phyloP scores from a whole-genome alignment of 148 eudicot species.

The Vaccinium myrtillus region DNA sequence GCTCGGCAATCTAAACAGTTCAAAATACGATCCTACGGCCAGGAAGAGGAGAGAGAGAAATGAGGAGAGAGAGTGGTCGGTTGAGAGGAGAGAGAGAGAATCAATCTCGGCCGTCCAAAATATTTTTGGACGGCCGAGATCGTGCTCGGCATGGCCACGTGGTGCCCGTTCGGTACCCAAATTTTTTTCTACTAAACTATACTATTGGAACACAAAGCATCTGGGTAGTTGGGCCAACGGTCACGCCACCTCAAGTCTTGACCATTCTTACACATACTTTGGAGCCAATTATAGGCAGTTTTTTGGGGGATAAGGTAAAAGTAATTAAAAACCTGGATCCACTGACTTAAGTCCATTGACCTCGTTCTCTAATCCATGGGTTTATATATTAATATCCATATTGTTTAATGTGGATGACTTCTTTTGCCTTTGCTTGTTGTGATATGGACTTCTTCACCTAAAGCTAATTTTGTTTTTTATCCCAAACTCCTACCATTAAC shows the following conservation, averaged over 20 bases:
- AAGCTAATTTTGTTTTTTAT: background rate
- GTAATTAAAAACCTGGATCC: background rate
- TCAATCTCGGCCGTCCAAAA: too few relatives aligned
- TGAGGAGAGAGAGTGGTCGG: too few relatives aligned
- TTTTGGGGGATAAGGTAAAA: background rate
- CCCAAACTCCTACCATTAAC: background rate
- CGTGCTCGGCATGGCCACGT: too few relatives aligned
- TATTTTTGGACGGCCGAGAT: too few relatives aligned
- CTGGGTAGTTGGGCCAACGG: conserved; percentile 2
- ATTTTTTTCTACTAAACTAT: background rate
- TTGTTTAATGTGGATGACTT: background rate
- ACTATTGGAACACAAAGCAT: background rate
- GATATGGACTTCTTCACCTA: background rate
- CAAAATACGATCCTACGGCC: too few relatives aligned
- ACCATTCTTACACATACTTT: background rate
- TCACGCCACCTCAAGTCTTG: background rate
- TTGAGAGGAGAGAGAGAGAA: too few relatives aligned
- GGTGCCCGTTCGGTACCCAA: too few relatives aligned
- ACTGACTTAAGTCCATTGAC: background rate
- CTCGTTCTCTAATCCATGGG: background rate
- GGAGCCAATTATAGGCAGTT: background rate
- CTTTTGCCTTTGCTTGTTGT: background rate
- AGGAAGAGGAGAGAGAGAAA: too few relatives aligned
- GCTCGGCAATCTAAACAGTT: too few relatives aligned
- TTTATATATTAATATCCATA: too few relatives aligned